Conservation (phyloP, 306 rosid species). For the Citrullus colocynthis region DNA sequence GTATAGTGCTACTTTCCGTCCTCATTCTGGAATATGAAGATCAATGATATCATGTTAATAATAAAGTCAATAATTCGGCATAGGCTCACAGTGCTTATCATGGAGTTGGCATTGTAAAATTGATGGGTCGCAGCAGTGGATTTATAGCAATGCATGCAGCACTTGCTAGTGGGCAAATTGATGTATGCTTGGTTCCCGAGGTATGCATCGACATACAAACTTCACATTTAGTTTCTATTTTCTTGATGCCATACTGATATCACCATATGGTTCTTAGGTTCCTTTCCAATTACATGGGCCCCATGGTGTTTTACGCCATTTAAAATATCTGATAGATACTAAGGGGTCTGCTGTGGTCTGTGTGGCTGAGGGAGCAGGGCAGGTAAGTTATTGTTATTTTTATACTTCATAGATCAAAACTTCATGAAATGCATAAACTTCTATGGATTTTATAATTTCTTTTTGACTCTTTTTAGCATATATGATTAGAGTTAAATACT, state of each 20-base stretch:
- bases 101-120: conserved; percentile 85
- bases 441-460: neutral
- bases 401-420: neutral
- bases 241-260: conserved; percentile 4
- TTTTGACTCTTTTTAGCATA: neutral
- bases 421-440: neutral
- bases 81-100: conserved; percentile 99
- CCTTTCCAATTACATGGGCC: conserved; percentile 74
- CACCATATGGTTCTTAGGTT: conserved; percentile 38
- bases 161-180: conserved; percentile 90
- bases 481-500: conserved; percentile 10
- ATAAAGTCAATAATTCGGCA: neutral
- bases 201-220: conserved; percentile 25
- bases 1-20: neutral
- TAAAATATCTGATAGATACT: conserved; percentile 69
- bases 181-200: conserved; percentile 95
- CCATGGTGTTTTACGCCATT: conserved; percentile 74
- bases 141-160: conserved; percentile 97
- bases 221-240: conserved; percentile 1
- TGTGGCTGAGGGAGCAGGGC: conserved; percentile 97
- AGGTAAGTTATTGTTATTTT: conserved; percentile 36
- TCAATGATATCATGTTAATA: neutral
- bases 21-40: neutral
- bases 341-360: conserved; percentile 97
- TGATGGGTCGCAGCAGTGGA: conserved; percentile 99